A percentile compares a stretch with the other conserved stretches of the same genome.
Conservation (phyloP, 352 stramenopile genomes). For the Hyaloperonospora arabidopsidis region DNA sequence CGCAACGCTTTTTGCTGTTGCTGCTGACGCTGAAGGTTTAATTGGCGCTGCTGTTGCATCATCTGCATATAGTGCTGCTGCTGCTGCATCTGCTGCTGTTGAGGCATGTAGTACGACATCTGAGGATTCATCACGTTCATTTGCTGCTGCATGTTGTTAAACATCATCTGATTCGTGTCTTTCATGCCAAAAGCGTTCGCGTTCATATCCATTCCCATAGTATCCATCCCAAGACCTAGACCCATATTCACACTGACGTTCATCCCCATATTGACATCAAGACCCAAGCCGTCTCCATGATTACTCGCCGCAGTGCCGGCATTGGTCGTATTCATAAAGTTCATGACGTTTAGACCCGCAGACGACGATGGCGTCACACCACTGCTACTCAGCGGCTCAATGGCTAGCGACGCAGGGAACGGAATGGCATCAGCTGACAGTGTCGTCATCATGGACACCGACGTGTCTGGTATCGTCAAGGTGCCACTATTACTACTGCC, state of each 20-base stretch:
- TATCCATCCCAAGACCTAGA: constrained; percentile 46
- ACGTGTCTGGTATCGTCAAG: constrained; percentile 24
- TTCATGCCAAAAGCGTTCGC: constrained; percentile 48
- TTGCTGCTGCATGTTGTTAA: constrained; percentile 66
- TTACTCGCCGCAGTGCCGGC: constrained; percentile 23
- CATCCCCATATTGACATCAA: constrained; percentile 44
- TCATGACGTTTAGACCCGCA: constrained; percentile 34
- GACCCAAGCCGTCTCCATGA: constrained; percentile 17
- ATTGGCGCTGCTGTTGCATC: constrained; percentile 30
- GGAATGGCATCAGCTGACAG: constrained; percentile 53
- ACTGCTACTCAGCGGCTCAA: constrained; percentile 35
- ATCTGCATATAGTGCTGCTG: constrained; percentile 77
- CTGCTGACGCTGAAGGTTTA: constrained; percentile 33
- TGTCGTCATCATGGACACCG: constrained; percentile 25
- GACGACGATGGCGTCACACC: constrained; percentile 36
- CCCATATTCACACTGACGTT: constrained; percentile 45
- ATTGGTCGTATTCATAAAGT: constrained; percentile 30
- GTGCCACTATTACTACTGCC: constrained; percentile 14
- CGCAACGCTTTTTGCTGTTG: constrained; percentile 31
- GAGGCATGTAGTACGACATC: constrained; percentile 52
- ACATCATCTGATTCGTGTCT: constrained; percentile 61
- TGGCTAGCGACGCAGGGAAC: constrained; percentile 65
- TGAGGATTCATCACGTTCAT: constrained; percentile 73
- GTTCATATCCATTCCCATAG: constrained; percentile 50
- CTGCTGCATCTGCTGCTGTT: constrained; percentile 74